phyloP scores from a whole-genome alignment of 1,284 basidiomycete species.

The Pyrrhoderma lamaoense region DNA sequence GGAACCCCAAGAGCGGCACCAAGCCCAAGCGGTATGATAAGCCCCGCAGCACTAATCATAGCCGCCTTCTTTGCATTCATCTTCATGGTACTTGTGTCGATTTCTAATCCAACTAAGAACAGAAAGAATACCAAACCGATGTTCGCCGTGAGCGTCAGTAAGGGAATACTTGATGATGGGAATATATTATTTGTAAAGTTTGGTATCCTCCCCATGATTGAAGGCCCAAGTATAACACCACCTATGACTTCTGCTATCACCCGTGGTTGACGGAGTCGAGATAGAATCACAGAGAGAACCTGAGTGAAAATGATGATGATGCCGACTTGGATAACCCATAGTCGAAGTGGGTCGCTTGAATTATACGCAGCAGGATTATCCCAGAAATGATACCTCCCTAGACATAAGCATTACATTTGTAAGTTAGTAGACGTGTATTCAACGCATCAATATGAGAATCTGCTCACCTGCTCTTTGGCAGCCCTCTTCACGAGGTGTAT shows the following conservation, averaged over 20 bases:
- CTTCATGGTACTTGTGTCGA: conserved; percentile 63
- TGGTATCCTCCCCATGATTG: conserved; percentile 71
- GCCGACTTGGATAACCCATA: conserved; percentile 79
- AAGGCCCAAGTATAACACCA: conserved; percentile 74
- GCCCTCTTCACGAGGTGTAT: conserved; percentile 31
- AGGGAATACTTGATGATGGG: conserved; percentile 60
- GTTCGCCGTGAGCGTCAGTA: conserved; percentile 77
- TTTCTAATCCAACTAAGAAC: conserved; percentile 84
- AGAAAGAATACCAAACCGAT: conserved; percentile 89
- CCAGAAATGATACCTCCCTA: conserved; percentile 60
- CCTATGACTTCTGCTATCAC: conserved; percentile 88
- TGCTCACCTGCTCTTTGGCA: conserved; percentile 42
- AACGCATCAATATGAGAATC: not conserved
- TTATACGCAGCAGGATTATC: conserved; percentile 60
- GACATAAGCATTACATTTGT: not conserved
- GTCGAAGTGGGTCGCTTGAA: conserved; percentile 56
- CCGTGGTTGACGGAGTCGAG: conserved; percentile 70
- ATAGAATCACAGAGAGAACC: conserved; percentile 53
- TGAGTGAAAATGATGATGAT: conserved; percentile 75
- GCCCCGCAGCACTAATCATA: conserved; percentile 44
- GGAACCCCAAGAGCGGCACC: conserved; percentile 59
- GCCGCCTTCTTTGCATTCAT: conserved; percentile 37
- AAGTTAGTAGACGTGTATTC: not conserved
- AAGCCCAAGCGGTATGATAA: conserved; percentile 62
- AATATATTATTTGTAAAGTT: conserved; percentile 69